Conservation (phyloP, 202 grass and related monocot genomes). For the Bolboschoenoplectus hybrid region DNA sequence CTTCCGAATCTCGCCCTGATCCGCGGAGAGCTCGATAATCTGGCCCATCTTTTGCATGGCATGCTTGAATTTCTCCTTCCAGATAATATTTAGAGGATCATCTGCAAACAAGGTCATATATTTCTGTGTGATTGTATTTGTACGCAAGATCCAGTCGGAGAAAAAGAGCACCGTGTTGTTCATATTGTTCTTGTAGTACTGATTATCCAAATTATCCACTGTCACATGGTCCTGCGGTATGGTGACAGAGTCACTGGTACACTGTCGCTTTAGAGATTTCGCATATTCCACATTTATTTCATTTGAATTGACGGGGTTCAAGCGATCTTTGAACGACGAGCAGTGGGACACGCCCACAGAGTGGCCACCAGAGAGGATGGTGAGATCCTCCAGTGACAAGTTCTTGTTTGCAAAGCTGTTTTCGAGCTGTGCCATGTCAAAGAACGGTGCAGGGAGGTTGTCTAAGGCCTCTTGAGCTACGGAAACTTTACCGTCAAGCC, state of each 20-base stretch:
- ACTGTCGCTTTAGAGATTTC: neutral
- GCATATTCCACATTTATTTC: neutral
- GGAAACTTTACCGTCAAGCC: slow-evolving; percentile 56
- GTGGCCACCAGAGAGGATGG: slow-evolving; percentile 49
- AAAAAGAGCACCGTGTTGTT: slow-evolving; percentile 26
- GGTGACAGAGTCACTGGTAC: neutral
- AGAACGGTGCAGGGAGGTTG: slow-evolving; percentile 5
- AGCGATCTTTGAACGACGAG: neutral
- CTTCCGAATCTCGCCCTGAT: neutral
- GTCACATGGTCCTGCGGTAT: neutral
- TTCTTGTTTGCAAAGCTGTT: slow-evolving; percentile 38
- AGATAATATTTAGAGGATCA: neutral
- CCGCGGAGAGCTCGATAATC: neutral
- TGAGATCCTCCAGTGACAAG: slow-evolving; percentile 21
- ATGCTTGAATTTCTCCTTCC: neutral
- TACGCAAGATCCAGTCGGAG: slow-evolving; percentile 26
- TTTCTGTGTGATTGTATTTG: neutral
- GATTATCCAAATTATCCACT: neutral
- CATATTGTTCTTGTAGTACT: neutral
- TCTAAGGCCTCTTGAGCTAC: neutral
- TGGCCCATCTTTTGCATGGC: neutral
- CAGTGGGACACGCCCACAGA: slow-evolving; percentile 37
- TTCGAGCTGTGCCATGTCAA: slow-evolving; percentile 30
- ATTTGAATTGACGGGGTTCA: neutral
- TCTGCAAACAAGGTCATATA: neutral